A percentile compares a stretch with the other conserved stretches of the same genome.
Conservation (phyloP, 2,329 filamentous ascomycete species). For the Graphiopsis chlorocephala region DNA sequence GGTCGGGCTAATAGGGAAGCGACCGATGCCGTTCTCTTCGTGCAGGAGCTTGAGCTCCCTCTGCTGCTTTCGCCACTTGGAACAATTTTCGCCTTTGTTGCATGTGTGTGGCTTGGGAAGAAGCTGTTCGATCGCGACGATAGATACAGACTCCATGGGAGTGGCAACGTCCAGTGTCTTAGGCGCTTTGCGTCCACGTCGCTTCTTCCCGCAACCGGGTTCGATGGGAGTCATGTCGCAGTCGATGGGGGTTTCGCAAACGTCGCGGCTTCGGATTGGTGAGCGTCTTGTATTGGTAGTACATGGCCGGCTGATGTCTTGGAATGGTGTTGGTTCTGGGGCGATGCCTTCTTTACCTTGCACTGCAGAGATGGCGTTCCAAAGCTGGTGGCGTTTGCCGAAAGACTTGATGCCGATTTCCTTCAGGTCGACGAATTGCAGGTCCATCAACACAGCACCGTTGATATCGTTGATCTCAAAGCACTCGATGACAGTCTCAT, state of each 20-base stretch:
- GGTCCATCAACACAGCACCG: constrained; percentile 79
- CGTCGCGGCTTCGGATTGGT: constrained; percentile 23
- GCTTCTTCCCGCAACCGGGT: constrained; percentile 34
- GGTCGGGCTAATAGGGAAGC: constrained; percentile 60
- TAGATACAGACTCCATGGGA: constrained; percentile 80
- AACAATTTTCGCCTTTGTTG: constrained; percentile 80
- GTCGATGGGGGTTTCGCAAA: constrained; percentile 24
- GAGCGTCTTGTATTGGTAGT: constrained; percentile 32
- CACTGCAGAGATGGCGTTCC: constrained; percentile 73
- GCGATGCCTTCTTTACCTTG: constrained; percentile 48
- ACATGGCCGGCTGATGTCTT: constrained; percentile 47
- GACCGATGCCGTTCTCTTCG: constrained; percentile 58
- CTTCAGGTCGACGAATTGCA: constrained; percentile 84
- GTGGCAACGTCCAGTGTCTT: constrained; percentile 64
- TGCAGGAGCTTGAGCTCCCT: constrained; percentile 71
- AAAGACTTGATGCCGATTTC: constrained; percentile 80
- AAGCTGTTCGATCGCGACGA: constrained; percentile 87
- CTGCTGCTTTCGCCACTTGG: constrained; percentile 79
- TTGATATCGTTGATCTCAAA: constrained; percentile 93
- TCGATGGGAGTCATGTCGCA: constrained; percentile 34
- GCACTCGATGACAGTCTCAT: constrained; percentile 71
- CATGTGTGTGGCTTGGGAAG: constrained; percentile 82
- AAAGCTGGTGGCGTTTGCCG: constrained; percentile 74
- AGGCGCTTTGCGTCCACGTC: constrained; percentile 40
- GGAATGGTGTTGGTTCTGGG: constrained; percentile 47